Evolutionary conservation across 2,329 filamentous ascomycete genomes (phyloP), one percentile per base, ranked within the genome.

Genomic region (Fusarium ambrosium): DNA sequence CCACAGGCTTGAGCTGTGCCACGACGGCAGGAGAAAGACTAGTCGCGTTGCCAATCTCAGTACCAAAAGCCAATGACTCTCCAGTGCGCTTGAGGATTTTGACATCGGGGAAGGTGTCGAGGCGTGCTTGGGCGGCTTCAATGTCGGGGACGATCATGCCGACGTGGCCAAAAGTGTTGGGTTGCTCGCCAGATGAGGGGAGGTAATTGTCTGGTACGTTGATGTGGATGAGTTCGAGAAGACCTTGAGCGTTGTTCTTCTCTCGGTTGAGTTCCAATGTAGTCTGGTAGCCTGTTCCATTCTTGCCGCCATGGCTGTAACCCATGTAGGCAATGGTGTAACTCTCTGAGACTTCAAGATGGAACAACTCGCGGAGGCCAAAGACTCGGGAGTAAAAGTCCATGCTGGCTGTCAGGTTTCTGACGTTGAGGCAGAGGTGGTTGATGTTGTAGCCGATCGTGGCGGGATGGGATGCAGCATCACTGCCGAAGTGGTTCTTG

Each of bases 241-340:
- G 68, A 1, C 81, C 82, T 29, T 77, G 75, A 16, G 72, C 66
- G 61, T 82, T 82, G 71, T 80, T 82, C 79, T 84, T 84, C 48
- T 82, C 76, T 3, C 78, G 73, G 22, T 71, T 61, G 51, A 84
- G 72, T 68, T 84, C 81, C 9, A 64, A 71, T 22, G 78, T 76
- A 1, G 80, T 82, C 71, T 84, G 82, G 68, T 79, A 84, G 16
- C 80, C 83, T 5, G 80, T 82, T 18, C 83, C 83, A 67, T 83
- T 84, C 48, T 77, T 77, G 22, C 83, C 82, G 66, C 81, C 83
- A 53, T 82, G 80, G 43, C 78, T 74, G 66, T 84, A 80, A 43
- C 77, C 81, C 73, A 85, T 77, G 73, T 84, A 84, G 56, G 79
- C 80, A 66, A 84, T 74, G 29, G 78, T 78, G 60, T 79, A 81